Evolutionary conservation across 805 yeast species (phyloP).

Genomic region (Lipomyces mesembrius): DNA sequence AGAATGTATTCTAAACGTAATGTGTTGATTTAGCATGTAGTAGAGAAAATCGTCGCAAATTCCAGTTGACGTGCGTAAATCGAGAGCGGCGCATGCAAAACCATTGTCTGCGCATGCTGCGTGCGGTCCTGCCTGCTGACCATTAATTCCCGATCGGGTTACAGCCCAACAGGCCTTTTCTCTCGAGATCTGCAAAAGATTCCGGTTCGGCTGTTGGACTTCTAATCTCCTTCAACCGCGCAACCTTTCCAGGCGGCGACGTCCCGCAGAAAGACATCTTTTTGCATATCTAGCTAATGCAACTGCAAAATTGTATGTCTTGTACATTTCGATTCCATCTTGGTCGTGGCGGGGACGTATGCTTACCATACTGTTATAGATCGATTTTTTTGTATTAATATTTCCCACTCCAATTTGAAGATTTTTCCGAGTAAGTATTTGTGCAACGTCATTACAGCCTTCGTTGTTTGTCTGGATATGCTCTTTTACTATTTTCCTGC

Average conservation of each 20-base stretch:
- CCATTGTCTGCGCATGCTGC: neutral
- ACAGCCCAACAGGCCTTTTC: neutral
- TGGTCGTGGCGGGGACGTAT: neutral
- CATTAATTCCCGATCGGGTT: neutral
- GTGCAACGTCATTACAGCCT: neutral
- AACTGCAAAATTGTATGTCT: neutral
- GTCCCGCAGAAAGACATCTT: neutral
- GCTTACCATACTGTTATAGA: neutral
- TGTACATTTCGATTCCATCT: neutral
- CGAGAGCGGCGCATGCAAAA: neutral
- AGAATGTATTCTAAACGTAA: neutral
- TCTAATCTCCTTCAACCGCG: neutral
- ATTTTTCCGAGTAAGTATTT: neutral
- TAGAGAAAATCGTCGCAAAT: neutral
- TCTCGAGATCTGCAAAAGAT: neutral
- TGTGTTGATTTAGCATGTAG: neutral
- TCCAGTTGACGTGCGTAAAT: neutral
- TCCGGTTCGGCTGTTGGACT: neutral
- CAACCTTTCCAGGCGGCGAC: constrained; percentile 1
- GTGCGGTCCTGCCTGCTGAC: neutral
- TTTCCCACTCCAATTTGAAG: neutral
- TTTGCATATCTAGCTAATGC: neutral
- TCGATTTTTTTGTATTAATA: neutral
- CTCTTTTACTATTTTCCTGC: neutral
- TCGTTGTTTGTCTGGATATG: neutral